Base-by-base conservation (phyloP, 345 rosid species). In the Eucalyptus guilfoylei region DNA sequence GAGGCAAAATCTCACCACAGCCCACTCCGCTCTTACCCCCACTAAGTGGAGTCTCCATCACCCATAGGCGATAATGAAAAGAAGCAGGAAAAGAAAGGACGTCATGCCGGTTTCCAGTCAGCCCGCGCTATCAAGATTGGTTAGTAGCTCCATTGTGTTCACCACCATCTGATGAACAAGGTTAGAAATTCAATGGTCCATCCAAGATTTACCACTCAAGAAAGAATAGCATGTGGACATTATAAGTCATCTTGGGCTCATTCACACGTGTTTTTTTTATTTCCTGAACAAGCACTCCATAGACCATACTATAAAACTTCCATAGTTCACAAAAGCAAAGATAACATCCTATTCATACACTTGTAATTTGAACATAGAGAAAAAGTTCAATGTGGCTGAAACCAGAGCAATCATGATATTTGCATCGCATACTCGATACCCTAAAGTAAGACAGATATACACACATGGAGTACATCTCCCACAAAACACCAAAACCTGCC, bases 101-200 rank as follows among this genome's bases (percentile, higher is more conserved):
- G 30, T 55, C 30, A 55, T 10, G 62, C 0, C 62, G 6, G 30
- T 10, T 55, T 0, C 30, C 30, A 0, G 62, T 55, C 62, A 55
- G 30, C 62, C 62, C 0, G 62, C 62, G 62, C 62, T 55, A 55
- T 24, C 6, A 24, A 24, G 62, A 55, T 10, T 24, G 62, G 62
- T 30, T 55, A 55, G 30, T 55, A 55, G 3, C 30, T 24, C 30
- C 62, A 55, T 55, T 23, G 62, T 17, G 62, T 23, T 55, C 30
- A 55, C 88, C 45, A 9, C 28, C 83, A 11, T 72, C 81, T 11
- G 44, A 19, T 21, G 83, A 72, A 72, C 28, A 11, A 72, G 28
- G 83, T 19, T 21, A 11, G 47, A 72, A 72, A 37, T 37, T 19
- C 28, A 11, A 72, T 72, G 45, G 83, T 37, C 45, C 83, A 21